These are phyloP conservation scores for Lactarius deliciosus DNA, from an alignment of 768 basidiomycete species.

Conservation along the genomic window DNA sequence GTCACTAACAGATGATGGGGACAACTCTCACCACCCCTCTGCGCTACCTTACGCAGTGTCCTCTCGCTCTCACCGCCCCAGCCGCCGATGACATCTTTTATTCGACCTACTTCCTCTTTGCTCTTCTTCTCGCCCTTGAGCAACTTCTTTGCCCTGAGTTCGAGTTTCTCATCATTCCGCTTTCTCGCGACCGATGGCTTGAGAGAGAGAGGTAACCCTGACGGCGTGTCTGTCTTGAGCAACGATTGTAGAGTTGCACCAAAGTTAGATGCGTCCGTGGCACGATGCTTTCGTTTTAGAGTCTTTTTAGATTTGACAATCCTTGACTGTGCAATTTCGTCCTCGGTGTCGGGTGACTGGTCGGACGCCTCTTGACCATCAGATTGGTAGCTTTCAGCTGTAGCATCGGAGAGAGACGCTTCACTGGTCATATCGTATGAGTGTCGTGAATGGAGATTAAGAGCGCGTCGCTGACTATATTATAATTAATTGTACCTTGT, in stretches of 20 bases:
- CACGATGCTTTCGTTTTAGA: constrained; percentile 77
- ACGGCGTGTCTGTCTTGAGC: constrained; percentile 69
- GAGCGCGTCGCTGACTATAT: background rate
- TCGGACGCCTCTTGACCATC: constrained; percentile 25
- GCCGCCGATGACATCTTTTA: constrained; percentile 75
- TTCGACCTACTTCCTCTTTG: constrained; percentile 65
- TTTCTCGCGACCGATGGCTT: constrained; percentile 70
- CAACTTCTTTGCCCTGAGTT: constrained; percentile 67
- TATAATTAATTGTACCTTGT: background rate
- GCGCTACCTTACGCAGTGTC: constrained; percentile 79
- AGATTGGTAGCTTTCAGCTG: constrained; percentile 24
- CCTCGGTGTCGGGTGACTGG: constrained; percentile 50
- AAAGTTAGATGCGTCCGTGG: constrained; percentile 71
- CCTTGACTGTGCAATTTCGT: constrained; percentile 59
- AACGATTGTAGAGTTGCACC: constrained; percentile 72
- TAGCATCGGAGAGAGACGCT: constrained; percentile 19
- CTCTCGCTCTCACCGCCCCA: constrained; percentile 87
- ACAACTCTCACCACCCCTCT: constrained; percentile 65
- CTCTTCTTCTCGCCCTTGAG: constrained; percentile 72
- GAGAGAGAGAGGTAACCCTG: constrained; percentile 69
- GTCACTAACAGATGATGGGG: background rate
- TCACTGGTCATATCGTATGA: background rate
- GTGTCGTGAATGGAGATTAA: constrained; percentile 24
- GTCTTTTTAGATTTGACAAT: constrained; percentile 74
- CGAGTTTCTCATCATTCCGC: constrained; percentile 74